phyloP scores from a whole-genome alignment of 2,329 filamentous ascomycete species.

The Trichoderma arundinaceum region DNA sequence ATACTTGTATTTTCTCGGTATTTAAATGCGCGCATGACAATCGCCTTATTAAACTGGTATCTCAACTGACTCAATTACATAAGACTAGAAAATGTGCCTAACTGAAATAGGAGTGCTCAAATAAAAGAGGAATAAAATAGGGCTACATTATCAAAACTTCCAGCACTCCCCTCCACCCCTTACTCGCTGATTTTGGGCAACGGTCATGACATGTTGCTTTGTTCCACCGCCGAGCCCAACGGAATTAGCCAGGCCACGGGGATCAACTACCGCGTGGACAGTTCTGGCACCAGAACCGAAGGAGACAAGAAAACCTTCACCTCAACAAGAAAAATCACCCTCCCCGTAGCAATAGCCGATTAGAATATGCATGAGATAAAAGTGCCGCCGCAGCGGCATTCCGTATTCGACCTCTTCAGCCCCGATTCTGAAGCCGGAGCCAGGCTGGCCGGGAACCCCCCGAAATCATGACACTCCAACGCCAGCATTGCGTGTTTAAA shows the following conservation, averaged over 20 bases:
- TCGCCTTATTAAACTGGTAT: constrained; percentile 45
- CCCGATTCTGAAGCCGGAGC: constrained; percentile 45
- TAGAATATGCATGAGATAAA: constrained; percentile 42
- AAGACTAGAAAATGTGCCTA: constrained; percentile 49
- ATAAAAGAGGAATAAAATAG: constrained; percentile 43
- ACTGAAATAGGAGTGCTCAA: constrained; percentile 44
- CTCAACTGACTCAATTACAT: constrained; percentile 57
- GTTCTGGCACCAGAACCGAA: constrained; percentile 38
- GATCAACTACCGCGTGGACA: constrained; percentile 38
- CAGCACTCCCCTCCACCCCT: constrained; percentile 33
- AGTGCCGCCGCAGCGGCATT: constrained; percentile 41
- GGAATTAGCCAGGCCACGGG: constrained; percentile 37
- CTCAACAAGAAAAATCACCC: constrained; percentile 23
- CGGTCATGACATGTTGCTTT: constrained; percentile 33
- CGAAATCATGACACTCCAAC: constrained; percentile 39
- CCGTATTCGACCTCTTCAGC: constrained; percentile 43
- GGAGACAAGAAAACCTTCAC: constrained; percentile 7
- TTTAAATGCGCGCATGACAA: neutral
- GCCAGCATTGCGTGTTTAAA: constrained; percentile 37
- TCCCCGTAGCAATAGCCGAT: constrained; percentile 34
- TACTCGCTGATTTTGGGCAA: constrained; percentile 32
- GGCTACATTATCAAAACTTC: constrained; percentile 47
- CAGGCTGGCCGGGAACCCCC: constrained; percentile 31
- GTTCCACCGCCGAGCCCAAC: constrained; percentile 37
- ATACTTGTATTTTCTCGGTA: neutral